Evolutionary conservation across 805 yeast species (phyloP), one percentile per base, ranked within the genome.

Genomic region (Huiozyma sinensis): DNA sequence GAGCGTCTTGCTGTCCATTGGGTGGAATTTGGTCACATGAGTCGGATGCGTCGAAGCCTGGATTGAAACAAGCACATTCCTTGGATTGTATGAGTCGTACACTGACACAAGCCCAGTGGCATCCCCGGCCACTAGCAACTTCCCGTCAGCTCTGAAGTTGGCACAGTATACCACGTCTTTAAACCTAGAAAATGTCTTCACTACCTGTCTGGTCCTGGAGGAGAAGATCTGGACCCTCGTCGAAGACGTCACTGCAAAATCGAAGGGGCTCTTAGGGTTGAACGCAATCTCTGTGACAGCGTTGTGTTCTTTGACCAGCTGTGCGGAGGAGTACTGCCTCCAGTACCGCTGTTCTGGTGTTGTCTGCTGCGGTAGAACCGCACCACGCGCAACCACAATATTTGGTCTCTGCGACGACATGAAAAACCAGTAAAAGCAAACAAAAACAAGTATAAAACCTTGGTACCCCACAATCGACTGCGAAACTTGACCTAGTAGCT

Each of bases 311-410:
- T 92, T 90, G 28, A 89, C 87, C 34, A 92, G 71, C 60, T 90
- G 90, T 3, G 97, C 90, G 51, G 79, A 82, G 30, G 75, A 71
- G 61, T 81, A 89, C 6, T 87, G 84, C 54, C 94, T 72, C 97
- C 97, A 92, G 67, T 84, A 90, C 53, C 94, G 73, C 57, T 88
- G 95, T 52, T 90, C 97, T 1, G 96, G 90, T 0, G 95, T 86
- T 1, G 89, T 81, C 39, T 63, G 67, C 8, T 84, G 79, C 3
- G 95, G 94, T 41, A 86, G 72, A 1, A 84, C 79, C 1, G 95
- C 83, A 48, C 77, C 79, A 58, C 85, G 73, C 30, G 73, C 75
- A 29, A 78, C 80, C 28, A 74, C 70, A 7, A 86, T 73, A 61
- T 86, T 73, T 49, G 78, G 81, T 57, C 75, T 70, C 13, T 72